Base-by-base conservation (phyloP, 2,329 filamentous ascomycete species). In the Nemania sp. region DNA sequence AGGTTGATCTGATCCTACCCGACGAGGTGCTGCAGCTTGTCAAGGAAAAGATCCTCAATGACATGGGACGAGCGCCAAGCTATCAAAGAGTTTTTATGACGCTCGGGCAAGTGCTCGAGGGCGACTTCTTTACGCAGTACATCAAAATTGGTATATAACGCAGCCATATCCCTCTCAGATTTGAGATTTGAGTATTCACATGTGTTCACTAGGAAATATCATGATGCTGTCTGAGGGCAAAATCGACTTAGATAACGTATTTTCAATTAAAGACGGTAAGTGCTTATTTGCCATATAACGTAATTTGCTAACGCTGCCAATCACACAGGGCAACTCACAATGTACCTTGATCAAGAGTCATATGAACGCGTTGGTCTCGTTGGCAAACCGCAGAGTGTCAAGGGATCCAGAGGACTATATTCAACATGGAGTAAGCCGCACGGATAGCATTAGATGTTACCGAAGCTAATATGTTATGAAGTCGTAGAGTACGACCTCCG, bases 321-420 rank as follows among this genome's bases (percentile, higher is more conserved):
- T 9, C 43, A 5, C 57, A 53, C 44, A 66, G 90, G 90, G 0
- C 73, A 82, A 0, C 77, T 99, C 28, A 83, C 80, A 3, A 78
- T 99, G 63, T 88, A 90, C 63, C 78, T 97, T 22, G 88, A 91
- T 59, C 91, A 87, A 62, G 85, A 91, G 49, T 85, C 83, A 0
- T 97, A 92, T 70, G 91, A 97, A 70, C 81, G 86, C 42, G 86
- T 88, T 41, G 94, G 94, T 0, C 77, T 99, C 0, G 82, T 86
- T 1, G 93, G 93, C 1, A 86, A 84, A 59, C 80, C 88, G 15
- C 75, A 83, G 51, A 81, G 81, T 2, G 72, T 74, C 37, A 86
- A 84, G 61, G 82, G 82, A 6, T 77, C 76, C 54, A 75, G 83
- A 17, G 78, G 79, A 1, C 66, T 81, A 41, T 91, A 88, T 66